Evolutionary conservation across 2,329 filamentous ascomycete genomes (phyloP), one percentile per base, ranked within the genome.

Genomic region (Colletotrichum graminicola): DNA sequence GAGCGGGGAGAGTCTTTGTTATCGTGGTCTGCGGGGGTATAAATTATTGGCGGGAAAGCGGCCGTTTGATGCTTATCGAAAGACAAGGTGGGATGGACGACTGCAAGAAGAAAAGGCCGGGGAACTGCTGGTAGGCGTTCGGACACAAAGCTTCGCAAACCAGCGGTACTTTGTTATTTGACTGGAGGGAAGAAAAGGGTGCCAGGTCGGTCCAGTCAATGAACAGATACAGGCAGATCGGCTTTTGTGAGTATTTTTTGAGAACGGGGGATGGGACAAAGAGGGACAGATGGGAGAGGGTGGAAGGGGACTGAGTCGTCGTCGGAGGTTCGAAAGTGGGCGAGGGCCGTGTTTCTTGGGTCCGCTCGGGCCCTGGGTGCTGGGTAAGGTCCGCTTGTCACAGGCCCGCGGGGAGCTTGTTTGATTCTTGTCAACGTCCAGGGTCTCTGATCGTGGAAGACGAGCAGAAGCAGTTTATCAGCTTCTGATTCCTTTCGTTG

Each of bases 311-410:
- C 62, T 29, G 62, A 63, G 47, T 59, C 69, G 70, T 72, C 69
- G 69, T 70, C 66, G 70, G 70, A 70, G 70, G 66, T 60, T 64
- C 47, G 54, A 61, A 67, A 62, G 71, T 71, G 71, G 68, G 67
- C 47, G 64, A 70, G 71, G 68, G 65, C 61, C 62, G 67, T 73
- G 67, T 64, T 73, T 54, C 66, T 47, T 73, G 62, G 68, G 65
- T 71, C 64, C 71, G 73, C 72, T 74, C 73, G 72, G 73, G 68
- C 73, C 73, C 61, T 73, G 71, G 57, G 41, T 56, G 62, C 51
- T 70, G 60, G 57, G 65, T 52, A 60, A 66, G 68, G 54, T 63
- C 63, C 61, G 64, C 71, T 62, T 57, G 73, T 72, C 66, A 73
- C 71, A 74, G 65, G 65, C 72, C 47, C 52, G 32, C n/a, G 34